Evolutionary conservation across 2,329 filamentous ascomycete genomes (phyloP), one percentile per base, ranked within the genome.

Genomic region (Hymenotorrendiella dingleyae): DNA sequence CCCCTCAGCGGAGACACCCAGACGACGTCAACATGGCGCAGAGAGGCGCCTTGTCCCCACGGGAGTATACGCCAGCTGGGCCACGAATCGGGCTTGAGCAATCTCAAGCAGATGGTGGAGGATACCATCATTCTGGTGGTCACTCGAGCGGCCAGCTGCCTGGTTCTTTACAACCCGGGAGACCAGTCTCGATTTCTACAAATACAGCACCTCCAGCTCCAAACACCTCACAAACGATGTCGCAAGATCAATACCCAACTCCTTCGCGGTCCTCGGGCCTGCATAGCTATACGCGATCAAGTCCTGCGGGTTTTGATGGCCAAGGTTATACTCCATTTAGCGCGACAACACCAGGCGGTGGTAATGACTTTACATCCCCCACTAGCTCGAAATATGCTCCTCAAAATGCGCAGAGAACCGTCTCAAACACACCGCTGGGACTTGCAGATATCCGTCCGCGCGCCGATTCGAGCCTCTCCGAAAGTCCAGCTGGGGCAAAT

Each of bases 391-490:
- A 78, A 55, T 82, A 80, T 62, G 68, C 64, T 51, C 67, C 71
- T 30, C 69, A 76, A 7, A 74, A 70, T 36, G 79, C 66, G 62
- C 82, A 68, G 73, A 77, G 77, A 50, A 75, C 71, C 47, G 67
- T 81, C 40, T 86, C 87, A 53, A 91, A 93, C 62, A 94, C 90
- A 7, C 91, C 91, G 3, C 74, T 97, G 23, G 93, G 89, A 12
- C 76, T 97, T 32, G 86, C 89, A 47, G 91, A 97, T 64, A 96
- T 97, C 62, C 77, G 91, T 45, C 88, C 89, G 9, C 80, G 88
- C 44, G 85, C 86, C 52, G 87, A 95, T 60, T 90, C 86, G 38
- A 82, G 78, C 61, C 75, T 93, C 59, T 81, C 82, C 14, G 88
- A 94, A 53, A 78, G 80, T 37, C 69, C 76, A 11, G 72, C 80